Conservation (phyloP, 1,139 yeast genomes). For the Diutina pseudorugosa region DNA sequence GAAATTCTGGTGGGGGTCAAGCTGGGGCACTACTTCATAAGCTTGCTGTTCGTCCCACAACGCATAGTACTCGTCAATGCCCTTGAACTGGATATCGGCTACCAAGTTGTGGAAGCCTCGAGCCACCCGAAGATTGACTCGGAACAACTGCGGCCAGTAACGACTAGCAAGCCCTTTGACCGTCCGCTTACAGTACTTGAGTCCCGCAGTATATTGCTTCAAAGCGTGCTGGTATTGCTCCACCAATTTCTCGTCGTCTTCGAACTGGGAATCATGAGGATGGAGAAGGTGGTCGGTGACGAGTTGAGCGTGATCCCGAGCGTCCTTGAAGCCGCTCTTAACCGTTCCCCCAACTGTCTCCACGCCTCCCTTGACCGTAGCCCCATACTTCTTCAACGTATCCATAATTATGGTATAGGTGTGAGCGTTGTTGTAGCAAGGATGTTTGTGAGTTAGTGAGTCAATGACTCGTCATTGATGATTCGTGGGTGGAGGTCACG, state of each 20-base stretch:
- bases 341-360: not conserved
- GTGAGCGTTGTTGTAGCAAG: too few relatives aligned
- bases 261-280: not conserved
- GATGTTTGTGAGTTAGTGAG: too few relatives aligned
- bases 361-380: not conserved
- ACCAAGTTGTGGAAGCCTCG: constrained; percentile 21
- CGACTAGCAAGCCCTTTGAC: constrained; percentile 19
- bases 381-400: not conserved
- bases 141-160: constrained; percentile 26
- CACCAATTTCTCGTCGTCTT: not conserved
- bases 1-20: not conserved
- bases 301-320: not conserved
- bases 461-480: too few relatives aligned
- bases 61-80: constrained; percentile 27
- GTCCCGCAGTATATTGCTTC: constrained; percentile 14
- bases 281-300: not conserved
- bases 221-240: not conserved
- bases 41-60: constrained; percentile 23
- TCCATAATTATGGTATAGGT: too few relatives aligned
- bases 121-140: constrained; percentile 20
- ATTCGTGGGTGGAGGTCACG: too few relatives aligned
- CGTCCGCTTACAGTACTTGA: constrained; percentile 28
- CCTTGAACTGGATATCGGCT: constrained; percentile 31
- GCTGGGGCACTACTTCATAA: not conserved
- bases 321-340: not conserved